Conservation (phyloP, 441 rosid species). For the Brassica balearica region DNA sequence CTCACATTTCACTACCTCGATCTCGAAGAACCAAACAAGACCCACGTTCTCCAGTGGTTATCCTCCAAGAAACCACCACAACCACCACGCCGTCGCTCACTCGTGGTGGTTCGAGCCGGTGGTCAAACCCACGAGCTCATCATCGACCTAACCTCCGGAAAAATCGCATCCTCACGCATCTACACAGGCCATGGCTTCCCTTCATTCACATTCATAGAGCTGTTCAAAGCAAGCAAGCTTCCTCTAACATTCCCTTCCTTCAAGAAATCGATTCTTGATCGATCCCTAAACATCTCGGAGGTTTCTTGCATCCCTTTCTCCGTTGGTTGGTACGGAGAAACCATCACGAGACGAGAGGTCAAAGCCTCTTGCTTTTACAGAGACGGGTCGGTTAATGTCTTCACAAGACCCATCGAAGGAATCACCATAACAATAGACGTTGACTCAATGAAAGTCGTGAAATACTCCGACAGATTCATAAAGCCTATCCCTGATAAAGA, state of each 20-base stretch:
- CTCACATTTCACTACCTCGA: constrained; percentile 73
- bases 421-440: constrained; percentile 64
- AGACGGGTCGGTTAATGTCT: constrained; percentile 69
- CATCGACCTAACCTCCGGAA: constrained; percentile 50
- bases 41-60: constrained; percentile 61
- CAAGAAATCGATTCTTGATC: constrained; percentile 48
- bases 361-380: constrained; percentile 63
- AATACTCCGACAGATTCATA: constrained; percentile 57
- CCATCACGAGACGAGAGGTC: constrained; percentile 56
- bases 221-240: constrained; percentile 55
- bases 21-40: constrained; percentile 77
- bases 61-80: constrained; percentile 27
- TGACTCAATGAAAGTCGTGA: constrained; percentile 65
- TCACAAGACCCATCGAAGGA: constrained; percentile 83
- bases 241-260: constrained; percentile 58
- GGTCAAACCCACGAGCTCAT: constrained; percentile 62
- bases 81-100: constrained; percentile 56
- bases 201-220: constrained; percentile 64
- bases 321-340: constrained; percentile 80
- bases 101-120: constrained; percentile 61
- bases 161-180: constrained; percentile 49
- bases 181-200: constrained; percentile 75
- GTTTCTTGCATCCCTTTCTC: constrained; percentile 76
- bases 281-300: constrained; percentile 65
- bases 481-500: constrained; percentile 62